phyloP scores from a whole-genome alignment of 768 basidiomycete genomes.

The Dioszegia hungarica region DNA sequence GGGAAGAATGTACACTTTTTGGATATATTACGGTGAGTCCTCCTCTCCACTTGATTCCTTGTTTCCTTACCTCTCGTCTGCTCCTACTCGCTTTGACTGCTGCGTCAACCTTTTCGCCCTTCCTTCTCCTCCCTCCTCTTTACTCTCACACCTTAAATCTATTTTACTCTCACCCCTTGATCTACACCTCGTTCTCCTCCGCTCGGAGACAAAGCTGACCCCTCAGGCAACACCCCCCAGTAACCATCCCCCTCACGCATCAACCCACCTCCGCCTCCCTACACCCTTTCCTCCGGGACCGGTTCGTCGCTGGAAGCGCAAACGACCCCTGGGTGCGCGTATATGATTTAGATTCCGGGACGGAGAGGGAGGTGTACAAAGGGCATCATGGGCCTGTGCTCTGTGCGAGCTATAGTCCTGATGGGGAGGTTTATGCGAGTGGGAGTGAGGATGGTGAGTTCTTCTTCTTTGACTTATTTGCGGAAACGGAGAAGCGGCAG shows the following conservation, averaged over 20 bases:
- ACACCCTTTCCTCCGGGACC: conserved; percentile 79
- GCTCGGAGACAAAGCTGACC: conserved; percentile 48
- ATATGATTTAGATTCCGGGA: conserved; percentile 75
- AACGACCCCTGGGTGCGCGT: conserved; percentile 95
- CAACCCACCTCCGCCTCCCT: conserved; percentile 90
- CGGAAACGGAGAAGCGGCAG: background rate
- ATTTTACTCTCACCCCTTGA: background rate
- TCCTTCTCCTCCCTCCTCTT: background rate
- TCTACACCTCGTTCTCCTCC: background rate
- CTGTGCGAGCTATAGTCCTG: conserved; percentile 86
- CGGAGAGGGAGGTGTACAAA: conserved; percentile 84
- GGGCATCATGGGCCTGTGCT: conserved; percentile 98
- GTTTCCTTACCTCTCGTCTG: no score
- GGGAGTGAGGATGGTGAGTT: conserved; percentile 69
- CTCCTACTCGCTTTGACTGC: no score
- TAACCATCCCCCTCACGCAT: conserved; percentile 74
- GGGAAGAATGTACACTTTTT: conserved; percentile 91
- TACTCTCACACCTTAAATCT: background rate
- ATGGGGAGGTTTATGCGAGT: conserved; percentile 95
- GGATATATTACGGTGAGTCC: conserved; percentile 56
- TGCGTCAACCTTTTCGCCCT: no score
- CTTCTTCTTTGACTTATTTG: conserved; percentile 2
- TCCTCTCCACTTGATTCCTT: no score
- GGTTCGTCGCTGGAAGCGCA: conserved; percentile 85
- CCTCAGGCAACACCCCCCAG: conserved; percentile 60